Evolutionary conservation across 768 basidiomycete genomes (phyloP).

Genomic region (Lactifluus piperatus): DNA sequence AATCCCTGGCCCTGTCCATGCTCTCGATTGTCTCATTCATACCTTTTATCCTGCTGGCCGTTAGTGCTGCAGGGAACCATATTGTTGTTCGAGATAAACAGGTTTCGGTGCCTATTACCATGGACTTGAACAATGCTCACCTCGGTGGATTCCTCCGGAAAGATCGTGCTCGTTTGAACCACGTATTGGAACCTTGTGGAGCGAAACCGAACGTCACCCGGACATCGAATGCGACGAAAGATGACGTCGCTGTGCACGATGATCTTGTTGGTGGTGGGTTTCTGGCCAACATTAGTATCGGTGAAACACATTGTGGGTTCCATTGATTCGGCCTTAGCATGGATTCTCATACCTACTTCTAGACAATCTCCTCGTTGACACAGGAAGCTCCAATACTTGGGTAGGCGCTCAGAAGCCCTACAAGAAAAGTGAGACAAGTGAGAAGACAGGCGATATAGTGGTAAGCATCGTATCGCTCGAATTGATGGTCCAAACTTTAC

Average conservation of each 20-base stretch:
- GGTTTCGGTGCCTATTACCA: slow-evolving; percentile 42
- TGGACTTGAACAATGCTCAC: slow-evolving; percentile 43
- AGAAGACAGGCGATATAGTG: not conserved
- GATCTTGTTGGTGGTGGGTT: slow-evolving; percentile 37
- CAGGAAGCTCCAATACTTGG: slow-evolving; percentile 4
- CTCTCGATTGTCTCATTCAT: slow-evolving; percentile 19
- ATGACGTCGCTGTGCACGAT: slow-evolving; percentile 34
- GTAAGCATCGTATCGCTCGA: not conserved
- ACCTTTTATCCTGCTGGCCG: slow-evolving; percentile 21
- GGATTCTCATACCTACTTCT: not conserved
- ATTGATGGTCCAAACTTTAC: not conserved
- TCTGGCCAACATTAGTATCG: slow-evolving; percentile 41
- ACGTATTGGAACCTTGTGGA: too few species aligned
- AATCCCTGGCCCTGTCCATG: too few species aligned
- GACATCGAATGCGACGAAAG: slow-evolving; percentile 17
- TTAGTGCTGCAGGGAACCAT: slow-evolving; percentile 20
- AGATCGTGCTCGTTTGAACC: too few species aligned
- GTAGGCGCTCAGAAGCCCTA: not conserved
- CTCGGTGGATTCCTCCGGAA: slow-evolving; percentile 38
- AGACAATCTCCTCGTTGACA: not conserved
- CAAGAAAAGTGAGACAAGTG: not conserved
- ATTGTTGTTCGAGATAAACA: slow-evolving; percentile 20
- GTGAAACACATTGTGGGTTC: slow-evolving; percentile 30
- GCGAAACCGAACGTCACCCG: slow-evolving; percentile 18
- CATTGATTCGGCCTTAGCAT: not conserved